Evolutionary conservation across 2,329 filamentous ascomycete species (phyloP).

Genomic region (Gremmenia infestans): DNA sequence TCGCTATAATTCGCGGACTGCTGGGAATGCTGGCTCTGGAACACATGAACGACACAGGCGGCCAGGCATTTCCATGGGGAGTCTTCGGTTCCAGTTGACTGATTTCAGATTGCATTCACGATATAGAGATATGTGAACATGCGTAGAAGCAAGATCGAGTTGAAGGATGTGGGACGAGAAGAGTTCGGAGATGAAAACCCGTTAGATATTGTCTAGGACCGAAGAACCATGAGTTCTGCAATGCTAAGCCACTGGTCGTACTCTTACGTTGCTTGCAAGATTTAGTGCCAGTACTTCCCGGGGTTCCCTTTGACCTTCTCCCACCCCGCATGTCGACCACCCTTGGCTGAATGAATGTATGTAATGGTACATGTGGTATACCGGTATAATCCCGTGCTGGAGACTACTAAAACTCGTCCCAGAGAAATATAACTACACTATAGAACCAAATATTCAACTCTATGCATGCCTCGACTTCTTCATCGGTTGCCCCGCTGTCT

Average conservation of each 20-base stretch:
- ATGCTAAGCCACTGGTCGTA: not conserved
- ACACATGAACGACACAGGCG: too few relatives aligned
- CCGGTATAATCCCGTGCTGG: too few relatives aligned
- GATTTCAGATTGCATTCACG: too few relatives aligned
- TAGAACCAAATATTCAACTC: not conserved
- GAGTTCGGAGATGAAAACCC: too few relatives aligned
- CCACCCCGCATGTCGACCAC: too few relatives aligned
- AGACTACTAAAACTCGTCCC: not conserved
- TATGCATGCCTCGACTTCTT: not conserved
- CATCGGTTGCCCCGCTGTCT: not conserved
- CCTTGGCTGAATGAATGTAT: too few relatives aligned
- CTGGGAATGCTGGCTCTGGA: not conserved
- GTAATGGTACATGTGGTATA: too few relatives aligned
- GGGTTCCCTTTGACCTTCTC: constrained; percentile 4
- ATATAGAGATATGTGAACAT: too few relatives aligned
- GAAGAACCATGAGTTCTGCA: not conserved
- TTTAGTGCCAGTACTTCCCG: constrained; percentile 5
- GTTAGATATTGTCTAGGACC: not conserved
- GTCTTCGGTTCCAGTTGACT: too few relatives aligned
- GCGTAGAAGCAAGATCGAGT: too few relatives aligned
- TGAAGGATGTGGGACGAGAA: too few relatives aligned
- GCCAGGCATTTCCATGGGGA: too few relatives aligned
- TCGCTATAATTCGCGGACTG: not conserved
- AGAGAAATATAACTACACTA: not conserved
- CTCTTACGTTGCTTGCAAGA: not conserved